Evolutionary conservation across 2,329 filamentous ascomycete genomes (phyloP), one percentile per base, ranked within the genome.

Genomic region (Colletotrichum falcatum): DNA sequence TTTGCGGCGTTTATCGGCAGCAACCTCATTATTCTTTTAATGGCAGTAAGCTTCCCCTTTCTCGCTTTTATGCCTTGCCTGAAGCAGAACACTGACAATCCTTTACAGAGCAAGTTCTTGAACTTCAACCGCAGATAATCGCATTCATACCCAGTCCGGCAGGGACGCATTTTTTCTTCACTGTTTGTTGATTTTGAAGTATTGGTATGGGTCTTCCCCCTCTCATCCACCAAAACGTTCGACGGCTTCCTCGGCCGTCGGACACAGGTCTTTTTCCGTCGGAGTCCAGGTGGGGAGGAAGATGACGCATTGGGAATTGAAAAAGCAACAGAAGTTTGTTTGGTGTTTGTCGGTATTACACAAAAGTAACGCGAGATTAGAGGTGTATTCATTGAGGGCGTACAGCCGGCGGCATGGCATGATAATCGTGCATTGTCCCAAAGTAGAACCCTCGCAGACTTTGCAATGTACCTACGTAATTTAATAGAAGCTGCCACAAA

Each of bases 1-100:
- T 91, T 91, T 74, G 74, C 88, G 39, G 91, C 90, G 1, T 97
- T 94, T 77, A 86, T 97, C 63, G 93, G 82, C 18, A 94, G 91
- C 77, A 97, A 97, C 79, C 77, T 96, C 76, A 86, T 93, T 35
- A 87, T 90, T 71, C 76, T 89, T 37, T 82, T 88, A 63, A 9
- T 82, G 56, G 88, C 85, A 53, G 87, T 89, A 82, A 79, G 87
- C 2, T 4, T 11, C 18, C 7, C 18, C 5, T 20, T 49, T 1
- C n/a, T 1, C 1, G 9, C 72, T 18, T 49, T 9, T 28, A 8
- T 2, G 42, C 11, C 26, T 26, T 1, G 11, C 35, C 54, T 3
- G 2, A 14, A 30, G 14, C 59, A 39, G 44, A 11, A 11, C 4
- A 28, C 35, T 71, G n/a, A 67, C 60, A 39, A 16, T 7, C 3